phyloP scores from a whole-genome alignment of 495 filamentous ascomycete genomes.

The Cudoniella acicularis region DNA sequence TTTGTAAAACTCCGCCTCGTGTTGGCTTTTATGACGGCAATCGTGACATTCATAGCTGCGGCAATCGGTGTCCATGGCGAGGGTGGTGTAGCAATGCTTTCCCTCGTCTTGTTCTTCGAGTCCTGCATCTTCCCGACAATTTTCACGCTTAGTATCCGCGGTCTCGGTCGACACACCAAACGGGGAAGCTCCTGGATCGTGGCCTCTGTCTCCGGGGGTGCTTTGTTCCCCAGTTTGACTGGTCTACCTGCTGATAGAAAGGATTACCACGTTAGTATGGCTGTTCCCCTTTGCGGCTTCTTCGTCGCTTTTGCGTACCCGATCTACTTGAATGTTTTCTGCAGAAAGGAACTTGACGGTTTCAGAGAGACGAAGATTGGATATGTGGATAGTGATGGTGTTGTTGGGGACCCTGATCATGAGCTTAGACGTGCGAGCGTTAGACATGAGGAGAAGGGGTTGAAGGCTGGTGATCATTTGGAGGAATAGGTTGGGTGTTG shows the following conservation, averaged over 20 bases:
- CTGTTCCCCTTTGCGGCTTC: slow-evolving; percentile 28
- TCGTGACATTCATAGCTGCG: slow-evolving; percentile 57
- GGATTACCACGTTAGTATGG: slow-evolving; percentile 33
- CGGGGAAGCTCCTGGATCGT: slow-evolving; percentile 59
- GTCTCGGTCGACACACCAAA: slow-evolving; percentile 68
- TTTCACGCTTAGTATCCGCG: slow-evolving; percentile 62
- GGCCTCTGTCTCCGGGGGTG: slow-evolving; percentile 60
- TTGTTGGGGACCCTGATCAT: slow-evolving; percentile 2
- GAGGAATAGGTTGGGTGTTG: no score
- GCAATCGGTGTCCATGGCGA: slow-evolving; percentile 49
- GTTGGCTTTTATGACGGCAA: slow-evolving; percentile 41
- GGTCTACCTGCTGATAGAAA: slow-evolving; percentile 47
- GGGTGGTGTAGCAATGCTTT: slow-evolving; percentile 56
- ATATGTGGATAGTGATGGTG: slow-evolving; percentile 10
- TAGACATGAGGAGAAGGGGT: slow-evolving; percentile 7
- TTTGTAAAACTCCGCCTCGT: slow-evolving; percentile 49
- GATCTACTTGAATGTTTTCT: slow-evolving; percentile 28
- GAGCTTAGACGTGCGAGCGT: slow-evolving; percentile 5
- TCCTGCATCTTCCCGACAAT: slow-evolving; percentile 67
- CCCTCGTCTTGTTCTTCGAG: slow-evolving; percentile 65
- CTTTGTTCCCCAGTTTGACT: slow-evolving; percentile 59
- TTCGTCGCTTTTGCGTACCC: slow-evolving; percentile 31
- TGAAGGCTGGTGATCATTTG: neutral
- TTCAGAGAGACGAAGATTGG: slow-evolving; percentile 16
- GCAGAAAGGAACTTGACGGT: slow-evolving; percentile 14